Conservation (phyloP, 345 rosid species). For the Citrus mangshanensis region DNA sequence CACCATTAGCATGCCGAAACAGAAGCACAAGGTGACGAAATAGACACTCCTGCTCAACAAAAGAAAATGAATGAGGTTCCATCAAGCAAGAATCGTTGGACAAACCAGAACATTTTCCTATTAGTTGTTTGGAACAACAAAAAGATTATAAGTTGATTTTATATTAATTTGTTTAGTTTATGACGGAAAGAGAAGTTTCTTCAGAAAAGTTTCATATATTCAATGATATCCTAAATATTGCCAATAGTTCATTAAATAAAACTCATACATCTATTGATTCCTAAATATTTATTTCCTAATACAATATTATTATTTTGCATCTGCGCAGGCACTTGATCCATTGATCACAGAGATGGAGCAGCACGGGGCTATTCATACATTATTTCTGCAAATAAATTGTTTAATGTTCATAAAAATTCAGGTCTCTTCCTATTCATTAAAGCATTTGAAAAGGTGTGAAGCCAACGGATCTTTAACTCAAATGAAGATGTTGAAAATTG, state of each 20-base stretch:
- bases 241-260: not conserved
- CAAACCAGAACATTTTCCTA: not conserved
- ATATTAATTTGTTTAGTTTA: no score
- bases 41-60: slow-evolving; percentile 56
- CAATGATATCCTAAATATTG: not conserved
- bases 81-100: not conserved
- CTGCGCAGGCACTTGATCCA: not conserved
- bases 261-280: not conserved
- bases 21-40: slow-evolving; percentile 57
- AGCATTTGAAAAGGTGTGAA: not conserved
- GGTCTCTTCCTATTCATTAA: not conserved
- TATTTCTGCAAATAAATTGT: not conserved
- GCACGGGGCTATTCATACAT: not conserved
- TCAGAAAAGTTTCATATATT: not conserved
- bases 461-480: not conserved
- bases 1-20: slow-evolving; percentile 49
- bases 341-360: not conserved
- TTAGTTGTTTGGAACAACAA: not conserved
- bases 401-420: not conserved
- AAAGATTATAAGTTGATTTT: not conserved
- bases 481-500: not conserved
- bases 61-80: slow-evolving; percentile 6
- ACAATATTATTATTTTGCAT: not conserved
- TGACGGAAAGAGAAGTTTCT: not conserved
- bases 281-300: not conserved